Evolutionary conservation across 2,329 filamentous ascomycete species (phyloP).

Genomic region (Phyllosticta capitalensis): DNA sequence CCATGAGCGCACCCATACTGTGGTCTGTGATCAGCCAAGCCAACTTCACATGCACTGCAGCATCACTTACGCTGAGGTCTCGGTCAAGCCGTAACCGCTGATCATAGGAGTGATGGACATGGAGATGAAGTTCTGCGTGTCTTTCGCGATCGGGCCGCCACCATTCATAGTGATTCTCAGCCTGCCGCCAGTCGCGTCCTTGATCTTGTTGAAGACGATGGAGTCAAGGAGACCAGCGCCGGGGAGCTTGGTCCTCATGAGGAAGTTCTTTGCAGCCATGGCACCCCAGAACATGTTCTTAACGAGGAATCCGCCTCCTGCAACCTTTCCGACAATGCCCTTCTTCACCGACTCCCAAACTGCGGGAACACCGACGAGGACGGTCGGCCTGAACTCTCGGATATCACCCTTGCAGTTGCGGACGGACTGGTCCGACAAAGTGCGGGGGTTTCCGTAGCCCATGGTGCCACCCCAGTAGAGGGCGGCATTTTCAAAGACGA

Average conservation of each 20-base stretch:
- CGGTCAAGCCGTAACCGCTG: slow-evolving; percentile 85
- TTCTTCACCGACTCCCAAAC: slow-evolving; percentile 98
- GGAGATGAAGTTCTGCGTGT: slow-evolving; percentile 84
- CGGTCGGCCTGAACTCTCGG: slow-evolving; percentile 77
- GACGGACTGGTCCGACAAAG: slow-evolving; percentile 75
- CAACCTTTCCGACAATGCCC: slow-evolving; percentile 56
- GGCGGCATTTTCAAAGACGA: slow-evolving; percentile 86
- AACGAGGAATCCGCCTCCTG: slow-evolving; percentile 55
- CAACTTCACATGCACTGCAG: not conserved
- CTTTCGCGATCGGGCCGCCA: slow-evolving; percentile 78
- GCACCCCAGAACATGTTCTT: slow-evolving; percentile 70
- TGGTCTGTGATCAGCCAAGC: not conserved
- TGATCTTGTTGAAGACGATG: slow-evolving; percentile 85
- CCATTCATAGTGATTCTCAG: slow-evolving; percentile 91
- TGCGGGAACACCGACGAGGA: slow-evolving; percentile 89
- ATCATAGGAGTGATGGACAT: slow-evolving; percentile 93
- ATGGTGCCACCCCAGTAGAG: slow-evolving; percentile 84
- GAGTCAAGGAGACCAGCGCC: slow-evolving; percentile 64
- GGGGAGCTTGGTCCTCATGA: slow-evolving; percentile 52
- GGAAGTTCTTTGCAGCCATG: slow-evolving; percentile 50
- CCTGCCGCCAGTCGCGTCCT: slow-evolving; percentile 77
- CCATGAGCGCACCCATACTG: slow-evolving; percentile 65
- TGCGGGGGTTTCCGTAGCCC: slow-evolving; percentile 87
- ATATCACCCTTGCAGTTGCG: slow-evolving; percentile 91
- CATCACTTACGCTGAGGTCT: slow-evolving; percentile 57